These are phyloP conservation scores for Mucor mucedo DNA, from an alignment of 371 early-diverging fungal genomes.

Conservation along the genomic window DNA sequence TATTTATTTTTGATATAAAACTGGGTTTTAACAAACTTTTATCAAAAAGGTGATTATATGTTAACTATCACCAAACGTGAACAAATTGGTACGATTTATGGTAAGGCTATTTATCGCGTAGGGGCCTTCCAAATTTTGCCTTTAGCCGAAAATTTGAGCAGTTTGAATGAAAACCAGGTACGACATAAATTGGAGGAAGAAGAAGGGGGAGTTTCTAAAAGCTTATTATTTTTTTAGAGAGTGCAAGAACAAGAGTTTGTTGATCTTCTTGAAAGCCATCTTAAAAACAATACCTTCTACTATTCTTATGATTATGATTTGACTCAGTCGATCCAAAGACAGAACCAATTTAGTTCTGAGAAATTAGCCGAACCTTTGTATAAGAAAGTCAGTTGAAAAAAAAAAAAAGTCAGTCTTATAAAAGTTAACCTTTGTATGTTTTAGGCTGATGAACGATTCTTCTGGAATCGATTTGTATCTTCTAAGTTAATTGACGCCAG, in stretches of 20 bases:
- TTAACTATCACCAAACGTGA: conserved; percentile 83
- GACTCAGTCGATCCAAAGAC: conserved; percentile 84
- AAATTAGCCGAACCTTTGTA: conserved; percentile 36
- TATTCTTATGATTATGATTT: conserved; percentile 89
- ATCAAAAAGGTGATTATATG: conserved; percentile 74
- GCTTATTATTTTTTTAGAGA: conserved; percentile 26
- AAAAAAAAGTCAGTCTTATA: not conserved
- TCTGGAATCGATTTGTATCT: conserved; percentile 84
- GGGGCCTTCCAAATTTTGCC: conserved; percentile 78
- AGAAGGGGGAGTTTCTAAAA: not conserved
- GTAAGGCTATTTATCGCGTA: conserved; percentile 75
- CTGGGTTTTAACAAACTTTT: not conserved
- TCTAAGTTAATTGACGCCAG: conserved; percentile 68
- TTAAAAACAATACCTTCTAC: conserved; percentile 76
- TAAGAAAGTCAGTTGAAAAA: conserved; percentile 46
- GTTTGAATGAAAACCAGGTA: conserved; percentile 59
- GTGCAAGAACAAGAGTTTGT: conserved; percentile 76
- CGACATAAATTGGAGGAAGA: not conserved
- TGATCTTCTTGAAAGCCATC: conserved; percentile 68
- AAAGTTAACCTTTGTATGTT: not conserved
- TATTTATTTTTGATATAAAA: not conserved
- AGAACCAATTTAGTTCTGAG: conserved; percentile 42
- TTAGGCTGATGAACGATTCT: conserved; percentile 88
- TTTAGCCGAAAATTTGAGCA: conserved; percentile 56
- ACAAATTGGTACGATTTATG: conserved; percentile 65